Evolutionary conservation across 164 flowering plant genomes (phyloP), one percentile per base, ranked within the genome.

Genomic region (Magnolia changhungtana): DNA sequence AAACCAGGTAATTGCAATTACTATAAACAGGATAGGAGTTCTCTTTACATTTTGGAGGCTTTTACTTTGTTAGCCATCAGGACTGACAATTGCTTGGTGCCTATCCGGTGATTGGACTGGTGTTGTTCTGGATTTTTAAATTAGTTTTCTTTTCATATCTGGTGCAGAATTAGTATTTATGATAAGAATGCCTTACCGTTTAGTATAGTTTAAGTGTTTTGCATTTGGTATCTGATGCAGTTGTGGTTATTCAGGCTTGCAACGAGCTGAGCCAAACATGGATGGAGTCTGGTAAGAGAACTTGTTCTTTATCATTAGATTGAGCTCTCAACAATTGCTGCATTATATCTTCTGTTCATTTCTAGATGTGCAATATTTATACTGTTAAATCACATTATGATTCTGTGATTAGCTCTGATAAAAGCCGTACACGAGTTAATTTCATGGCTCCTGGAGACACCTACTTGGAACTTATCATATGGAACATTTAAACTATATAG

Each of bases 211-310:
- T 55, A 16, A 55, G 16, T 55, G 10, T 55, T 55, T 9, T 55
- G 77, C 23, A 29, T 77, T 63, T 77, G 13, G 23, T 69, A 72
- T 75, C 76, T 86, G 77, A 82, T 79, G 70, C 82, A 49, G 58
- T 80, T 72, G 19, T 85, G 79, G 69, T 79, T 73, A 66, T 86
- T 70, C 94, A 96, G 99, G 99, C 98, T 77, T 94, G 99, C 93
- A 96, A 96, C 83, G 99, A 96, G 82, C 87, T 96, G 80, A 88
- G 78, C 74, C 97, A 92, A 80, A 92, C 94, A 61, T 96, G 99
- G 99, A 92, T 96, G 97, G 99, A 96, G 76, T 96, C 99, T 76
- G 99, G 99, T 96, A 84, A 80, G 87, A 27, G 51, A 74, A 19
- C 1, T 45, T 29, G 19, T 10, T 3, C 50, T 37, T 29, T 11